Evolutionary conservation across 2,329 filamentous ascomycete genomes (phyloP).

Genomic region (Mollisia scopiformis): DNA sequence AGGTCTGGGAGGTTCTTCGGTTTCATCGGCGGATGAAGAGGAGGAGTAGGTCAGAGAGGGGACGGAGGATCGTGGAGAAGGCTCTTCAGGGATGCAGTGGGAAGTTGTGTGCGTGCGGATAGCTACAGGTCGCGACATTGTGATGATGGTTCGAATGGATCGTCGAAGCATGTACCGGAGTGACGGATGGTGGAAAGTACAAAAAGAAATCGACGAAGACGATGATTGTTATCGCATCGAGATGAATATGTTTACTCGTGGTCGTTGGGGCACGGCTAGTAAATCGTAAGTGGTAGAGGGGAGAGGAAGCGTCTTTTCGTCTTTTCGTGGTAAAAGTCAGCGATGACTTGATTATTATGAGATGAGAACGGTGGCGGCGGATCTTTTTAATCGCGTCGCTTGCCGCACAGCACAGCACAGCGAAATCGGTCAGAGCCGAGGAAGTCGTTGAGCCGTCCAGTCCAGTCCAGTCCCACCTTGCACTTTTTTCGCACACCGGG

Average conservation of each 20-base stretch:
- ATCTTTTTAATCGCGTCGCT: neutral
- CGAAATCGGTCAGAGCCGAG: neutral
- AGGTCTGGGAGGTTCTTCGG: constrained; percentile 49
- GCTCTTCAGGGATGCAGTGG: constrained; percentile 36
- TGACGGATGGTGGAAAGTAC: neutral
- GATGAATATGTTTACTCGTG: neutral
- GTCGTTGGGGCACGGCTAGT: no score
- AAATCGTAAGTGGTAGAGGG: no score
- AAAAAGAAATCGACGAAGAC: neutral
- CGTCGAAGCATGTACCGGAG: constrained; percentile 22
- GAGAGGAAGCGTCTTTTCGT: neutral
- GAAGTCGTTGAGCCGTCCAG: neutral
- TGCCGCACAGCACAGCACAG: neutral
- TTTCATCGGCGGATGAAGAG: constrained; percentile 55
- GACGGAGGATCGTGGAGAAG: constrained; percentile 52
- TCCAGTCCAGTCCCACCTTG: neutral
- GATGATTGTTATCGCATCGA: constrained; percentile 19
- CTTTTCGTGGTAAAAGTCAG: neutral
- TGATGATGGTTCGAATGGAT: constrained; percentile 10
- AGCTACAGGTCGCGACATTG: constrained; percentile 32
- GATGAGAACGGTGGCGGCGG: neutral
- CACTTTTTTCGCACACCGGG: no score
- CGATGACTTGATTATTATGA: neutral
- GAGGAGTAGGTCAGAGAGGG: constrained; percentile 66
- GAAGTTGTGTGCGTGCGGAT: constrained; percentile 33